phyloP scores from a whole-genome alignment of 2,329 filamentous ascomycete species.

The Hypocrella siamensis region DNA sequence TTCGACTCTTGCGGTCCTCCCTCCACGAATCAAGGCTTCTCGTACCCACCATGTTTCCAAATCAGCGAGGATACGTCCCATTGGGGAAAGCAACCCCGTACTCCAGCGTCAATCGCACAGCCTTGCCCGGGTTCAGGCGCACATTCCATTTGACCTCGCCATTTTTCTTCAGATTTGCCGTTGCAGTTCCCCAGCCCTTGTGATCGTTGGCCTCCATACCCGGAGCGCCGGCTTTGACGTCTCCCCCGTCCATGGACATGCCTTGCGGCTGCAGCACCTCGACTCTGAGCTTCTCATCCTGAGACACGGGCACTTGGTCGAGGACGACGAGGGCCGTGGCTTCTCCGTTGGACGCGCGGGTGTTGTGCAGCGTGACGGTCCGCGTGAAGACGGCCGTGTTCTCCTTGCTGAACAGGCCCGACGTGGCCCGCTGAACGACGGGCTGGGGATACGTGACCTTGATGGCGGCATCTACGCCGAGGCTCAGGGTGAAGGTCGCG shows the following conservation, averaged over 20 bases:
- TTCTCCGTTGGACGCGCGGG: slow-evolving; percentile 18
- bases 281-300: slow-evolving; percentile 38
- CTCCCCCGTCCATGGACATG: slow-evolving; percentile 20
- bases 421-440: slow-evolving; percentile 29
- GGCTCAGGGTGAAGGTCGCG: slow-evolving; percentile 31
- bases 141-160: slow-evolving; percentile 43
- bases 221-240: slow-evolving; percentile 16
- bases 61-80: slow-evolving; percentile 18
- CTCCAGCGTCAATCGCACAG: slow-evolving; percentile 38
- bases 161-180: slow-evolving; percentile 30
- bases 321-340: slow-evolving; percentile 30
- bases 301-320: slow-evolving; percentile 41
- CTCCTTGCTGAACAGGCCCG: slow-evolving; percentile 34
- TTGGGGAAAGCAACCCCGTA: slow-evolving; percentile 40
- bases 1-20: too few species aligned
- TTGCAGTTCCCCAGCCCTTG: slow-evolving; percentile 32
- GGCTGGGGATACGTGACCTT: slow-evolving; percentile 36
- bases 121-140: slow-evolving; percentile 33
- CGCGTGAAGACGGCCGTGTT: slow-evolving; percentile 30
- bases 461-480: slow-evolving; percentile 41
- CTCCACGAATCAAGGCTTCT: too few species aligned
- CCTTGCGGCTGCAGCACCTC: slow-evolving; percentile 30
- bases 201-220: slow-evolving; percentile 9
- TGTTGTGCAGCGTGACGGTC: slow-evolving; percentile 30
- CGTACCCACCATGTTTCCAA: background rate